Percentiles rank a stretch among this genome's conserved stretches.
Conservation (phyloP, 305 asterid genomes). For the Fraxinus floribunda region DNA sequence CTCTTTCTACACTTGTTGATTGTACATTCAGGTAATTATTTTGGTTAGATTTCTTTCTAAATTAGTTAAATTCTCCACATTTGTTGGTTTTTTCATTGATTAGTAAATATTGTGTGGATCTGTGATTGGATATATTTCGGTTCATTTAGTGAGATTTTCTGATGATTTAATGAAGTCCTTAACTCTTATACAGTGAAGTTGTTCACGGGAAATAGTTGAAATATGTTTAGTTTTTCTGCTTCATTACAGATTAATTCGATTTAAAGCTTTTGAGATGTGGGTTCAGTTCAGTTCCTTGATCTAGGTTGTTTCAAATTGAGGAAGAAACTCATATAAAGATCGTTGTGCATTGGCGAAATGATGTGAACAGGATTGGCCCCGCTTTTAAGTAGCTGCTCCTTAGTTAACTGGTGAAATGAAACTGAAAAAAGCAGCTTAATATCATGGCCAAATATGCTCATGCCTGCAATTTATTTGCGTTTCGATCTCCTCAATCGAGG, state of each 20-base stretch:
- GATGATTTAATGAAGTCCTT: conserved; percentile 7
- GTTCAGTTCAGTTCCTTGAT: conserved; percentile 2
- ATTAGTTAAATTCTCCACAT: neutral
- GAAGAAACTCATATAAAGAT: neutral
- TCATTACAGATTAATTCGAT: neutral
- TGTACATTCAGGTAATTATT: conserved; percentile 25
- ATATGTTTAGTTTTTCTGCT: neutral
- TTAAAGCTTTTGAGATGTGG: conserved; percentile 12
- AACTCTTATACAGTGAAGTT: conserved; percentile 11
- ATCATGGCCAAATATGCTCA: neutral
- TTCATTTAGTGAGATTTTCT: conserved; percentile 7
- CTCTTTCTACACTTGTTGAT: conserved; percentile 12
- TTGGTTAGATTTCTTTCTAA: neutral
- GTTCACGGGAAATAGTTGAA: neutral
- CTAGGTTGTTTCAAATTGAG: conserved; percentile 9
- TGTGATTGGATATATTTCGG: conserved; percentile 3
- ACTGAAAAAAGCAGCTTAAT: neutral
- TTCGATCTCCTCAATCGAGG: conserved; percentile 23
- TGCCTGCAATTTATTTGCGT: neutral
- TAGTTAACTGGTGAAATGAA: neutral
- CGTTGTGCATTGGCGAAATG: neutral
- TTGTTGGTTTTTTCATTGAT: neutral
- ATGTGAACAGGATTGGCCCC: neutral
- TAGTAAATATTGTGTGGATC: neutral
- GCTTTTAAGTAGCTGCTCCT: neutral